Conservation (phyloP, 306 rosid genomes). For the Prunus persica region Prunus_persica_NCBIv2 NC_034013.1:16814501-16815000, state of each 20-base stretch:
- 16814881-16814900: neutral
- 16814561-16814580: constrained; percentile 58
- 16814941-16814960: too few relatives aligned
- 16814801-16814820: constrained; percentile 98
- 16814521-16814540: constrained; percentile 93
- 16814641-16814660: neutral
- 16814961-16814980: too few relatives aligned
- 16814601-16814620: constrained; percentile 71
- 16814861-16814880: neutral
- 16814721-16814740: constrained; percentile 62
- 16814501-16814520: constrained; percentile 91
- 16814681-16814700: constrained; percentile 4
- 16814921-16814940: too few relatives aligned
- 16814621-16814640: constrained; percentile 74
- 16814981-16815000: too few relatives aligned
- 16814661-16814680: neutral
- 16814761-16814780: constrained; percentile 59
- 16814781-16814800: constrained; percentile 89
- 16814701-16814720: constrained; percentile 48
- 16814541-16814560: constrained; percentile 51
- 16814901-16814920: neutral
- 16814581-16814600: constrained; percentile 57
- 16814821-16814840: constrained; percentile 83
- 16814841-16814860: constrained; percentile 11
- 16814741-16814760: constrained; percentile 92